These are phyloP conservation scores for Cavenderia fasciculata DNA, from an alignment of 78 protist genomes.

Conservation along the genomic window DNA sequence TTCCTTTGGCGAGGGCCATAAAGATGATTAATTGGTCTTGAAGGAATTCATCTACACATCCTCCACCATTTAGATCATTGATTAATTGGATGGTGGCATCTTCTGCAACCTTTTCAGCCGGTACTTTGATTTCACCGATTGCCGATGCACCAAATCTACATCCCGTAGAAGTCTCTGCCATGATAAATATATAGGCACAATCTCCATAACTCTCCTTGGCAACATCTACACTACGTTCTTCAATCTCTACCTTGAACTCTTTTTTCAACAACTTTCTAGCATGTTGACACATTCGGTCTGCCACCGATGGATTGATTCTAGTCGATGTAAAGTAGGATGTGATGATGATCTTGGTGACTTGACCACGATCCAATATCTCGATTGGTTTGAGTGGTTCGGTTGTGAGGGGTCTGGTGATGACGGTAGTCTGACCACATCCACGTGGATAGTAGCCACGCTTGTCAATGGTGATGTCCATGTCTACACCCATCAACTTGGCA, in stretches of 20 bases:
- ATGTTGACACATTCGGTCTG: conserved; percentile 10
- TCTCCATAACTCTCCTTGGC: conserved; percentile 38
- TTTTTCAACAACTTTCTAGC: conserved; percentile 33
- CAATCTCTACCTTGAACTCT: conserved; percentile 38
- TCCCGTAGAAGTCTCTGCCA: conserved; percentile 80
- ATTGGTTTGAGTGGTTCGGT: conserved; percentile 27
- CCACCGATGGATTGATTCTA: not conserved
- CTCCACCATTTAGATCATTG: conserved; percentile 77
- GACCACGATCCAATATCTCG: not conserved
- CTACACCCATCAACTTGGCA: conserved; percentile 33
- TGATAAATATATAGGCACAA: conserved; percentile 36
- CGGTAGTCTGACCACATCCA: conserved; percentile 46
- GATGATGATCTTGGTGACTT: not conserved
- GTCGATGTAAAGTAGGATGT: not conserved
- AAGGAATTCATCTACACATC: conserved; percentile 86
- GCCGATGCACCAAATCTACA: conserved; percentile 75
- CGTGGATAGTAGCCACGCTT: conserved; percentile 74
- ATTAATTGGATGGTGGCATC: conserved; percentile 49
- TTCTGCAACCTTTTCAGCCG: conserved; percentile 75
- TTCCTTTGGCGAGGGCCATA: conserved; percentile 91
- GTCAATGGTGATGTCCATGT: conserved; percentile 2
- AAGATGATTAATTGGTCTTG: conserved; percentile 91
- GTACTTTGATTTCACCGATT: conserved; percentile 72
- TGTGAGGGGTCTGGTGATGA: conserved; percentile 28
- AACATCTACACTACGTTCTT: not conserved